Evolutionary conservation across 2,329 filamentous ascomycete species (phyloP).

Genomic region (Biscogniauxia sp.): DNA sequence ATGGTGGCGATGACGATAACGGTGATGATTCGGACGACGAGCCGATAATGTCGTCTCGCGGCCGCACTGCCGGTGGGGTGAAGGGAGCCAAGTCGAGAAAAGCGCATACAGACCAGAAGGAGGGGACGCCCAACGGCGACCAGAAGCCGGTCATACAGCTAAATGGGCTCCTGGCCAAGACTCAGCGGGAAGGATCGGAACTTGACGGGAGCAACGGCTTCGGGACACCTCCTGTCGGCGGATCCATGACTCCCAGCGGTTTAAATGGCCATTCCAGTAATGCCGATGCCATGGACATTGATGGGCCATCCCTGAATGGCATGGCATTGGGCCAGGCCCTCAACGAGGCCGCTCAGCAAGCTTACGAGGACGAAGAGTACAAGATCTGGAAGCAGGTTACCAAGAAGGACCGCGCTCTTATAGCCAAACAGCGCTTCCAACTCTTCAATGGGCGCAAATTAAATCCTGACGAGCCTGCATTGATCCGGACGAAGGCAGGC

Average conservation of each 20-base stretch:
- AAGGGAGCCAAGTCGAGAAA: conserved; percentile 79
- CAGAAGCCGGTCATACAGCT: conserved; percentile 70
- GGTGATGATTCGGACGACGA: conserved; percentile 94
- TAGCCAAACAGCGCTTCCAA: conserved; percentile 80
- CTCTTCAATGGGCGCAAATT: conserved; percentile 84
- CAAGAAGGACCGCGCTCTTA: conserved; percentile 86
- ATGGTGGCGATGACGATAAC: conserved; percentile 77
- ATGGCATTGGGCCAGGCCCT: conserved; percentile 63
- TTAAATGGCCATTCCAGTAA: conserved; percentile 72
- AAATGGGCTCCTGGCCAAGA: conserved; percentile 59
- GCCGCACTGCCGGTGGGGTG: conserved; percentile 79
- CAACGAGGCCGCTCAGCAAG: conserved; percentile 67
- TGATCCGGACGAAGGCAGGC: conserved; percentile 78
- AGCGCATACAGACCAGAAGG: conserved; percentile 68
- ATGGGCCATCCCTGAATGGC: conserved; percentile 69
- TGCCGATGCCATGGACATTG: conserved; percentile 82
- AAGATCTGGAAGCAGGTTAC: conserved; percentile 99
- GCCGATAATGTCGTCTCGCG: conserved; percentile 96
- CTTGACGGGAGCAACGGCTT: conserved; percentile 84
- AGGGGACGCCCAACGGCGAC: conserved; percentile 75
- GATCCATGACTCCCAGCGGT: conserved; percentile 73
- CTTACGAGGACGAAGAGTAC: conserved; percentile 89
- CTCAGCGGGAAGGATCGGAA: conserved; percentile 72
- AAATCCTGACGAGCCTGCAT: conserved; percentile 82
- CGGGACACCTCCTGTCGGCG: conserved; percentile 73